phyloP scores from a whole-genome alignment of 2,329 filamentous ascomycete genomes.

The Aspergillus fischeri region DNA sequence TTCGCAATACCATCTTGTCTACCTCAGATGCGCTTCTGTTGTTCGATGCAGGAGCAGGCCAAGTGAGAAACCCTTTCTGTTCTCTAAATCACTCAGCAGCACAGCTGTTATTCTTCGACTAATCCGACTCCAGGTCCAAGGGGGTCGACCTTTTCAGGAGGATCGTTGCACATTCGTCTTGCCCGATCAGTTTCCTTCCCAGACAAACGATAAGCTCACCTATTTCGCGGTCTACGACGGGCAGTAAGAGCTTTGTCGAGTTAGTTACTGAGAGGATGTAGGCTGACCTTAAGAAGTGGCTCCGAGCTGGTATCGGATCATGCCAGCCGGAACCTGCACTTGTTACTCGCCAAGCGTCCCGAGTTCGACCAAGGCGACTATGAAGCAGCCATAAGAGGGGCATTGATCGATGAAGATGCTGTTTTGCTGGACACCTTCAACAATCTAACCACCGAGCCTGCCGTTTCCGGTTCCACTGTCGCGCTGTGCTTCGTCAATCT shows the following conservation, averaged over 20 bases:
- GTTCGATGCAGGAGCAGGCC: slow-evolving; percentile 29
- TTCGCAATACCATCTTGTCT: slow-evolving; percentile 21
- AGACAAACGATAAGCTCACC: slow-evolving; percentile 25
- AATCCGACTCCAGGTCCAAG: slow-evolving; percentile 22
- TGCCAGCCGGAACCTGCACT: slow-evolving; percentile 25
- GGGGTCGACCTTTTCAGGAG: slow-evolving; percentile 26
- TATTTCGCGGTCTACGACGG: slow-evolving; percentile 35
- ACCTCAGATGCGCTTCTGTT: slow-evolving; percentile 23
- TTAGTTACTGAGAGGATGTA: not conserved
- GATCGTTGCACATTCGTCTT: slow-evolving; percentile 27
- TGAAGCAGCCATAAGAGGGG: slow-evolving; percentile 26
- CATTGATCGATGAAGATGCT: slow-evolving; percentile 27
- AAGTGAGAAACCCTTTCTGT: slow-evolving; percentile 13
- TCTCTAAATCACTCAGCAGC: not conserved
- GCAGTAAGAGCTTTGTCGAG: slow-evolving; percentile 23
- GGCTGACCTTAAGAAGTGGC: slow-evolving; percentile 19
- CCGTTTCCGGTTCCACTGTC: slow-evolving; percentile 30
- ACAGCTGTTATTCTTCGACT: not conserved
- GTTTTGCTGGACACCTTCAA: slow-evolving; percentile 25
- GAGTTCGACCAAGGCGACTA: slow-evolving; percentile 29
- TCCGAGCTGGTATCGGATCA: slow-evolving; percentile 30
- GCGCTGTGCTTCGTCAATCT: slow-evolving; percentile 33
- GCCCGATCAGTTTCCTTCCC: slow-evolving; percentile 27
- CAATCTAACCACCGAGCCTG: slow-evolving; percentile 21
- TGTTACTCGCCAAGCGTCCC: slow-evolving; percentile 23